Evolutionary conservation across 768 basidiomycete species (phyloP).

Genomic region (Pleurotus ostreatus): DNA sequence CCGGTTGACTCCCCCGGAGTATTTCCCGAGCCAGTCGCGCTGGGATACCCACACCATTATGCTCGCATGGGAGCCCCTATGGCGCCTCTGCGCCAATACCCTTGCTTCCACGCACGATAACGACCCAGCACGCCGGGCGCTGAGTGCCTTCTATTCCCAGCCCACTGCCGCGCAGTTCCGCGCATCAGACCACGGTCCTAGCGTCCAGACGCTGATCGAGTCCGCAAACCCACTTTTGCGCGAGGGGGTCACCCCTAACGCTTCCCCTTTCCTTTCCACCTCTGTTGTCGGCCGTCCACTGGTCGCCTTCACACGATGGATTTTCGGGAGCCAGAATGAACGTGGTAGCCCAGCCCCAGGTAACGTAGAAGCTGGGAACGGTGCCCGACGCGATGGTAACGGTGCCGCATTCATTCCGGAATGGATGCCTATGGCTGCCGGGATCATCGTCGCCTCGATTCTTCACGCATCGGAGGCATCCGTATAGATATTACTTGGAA

Average conservation of each 20-base stretch:
- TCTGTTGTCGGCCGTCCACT: neutral
- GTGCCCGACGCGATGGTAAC: neutral
- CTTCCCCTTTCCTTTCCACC: neutral
- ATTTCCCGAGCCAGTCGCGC: conserved; percentile 35
- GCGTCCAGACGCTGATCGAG: neutral
- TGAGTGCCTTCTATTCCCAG: neutral
- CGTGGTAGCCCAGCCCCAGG: neutral
- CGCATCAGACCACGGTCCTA: neutral
- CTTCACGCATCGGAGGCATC: neutral
- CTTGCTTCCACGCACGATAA: conserved; percentile 65
- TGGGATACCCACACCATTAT: neutral
- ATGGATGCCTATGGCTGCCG: conserved; percentile 5
- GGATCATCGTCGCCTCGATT: neutral
- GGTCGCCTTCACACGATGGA: neutral
- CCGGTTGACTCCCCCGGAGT: conserved; percentile 11
- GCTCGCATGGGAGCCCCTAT: conserved; percentile 7
- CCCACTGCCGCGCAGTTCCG: neutral
- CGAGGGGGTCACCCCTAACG: neutral
- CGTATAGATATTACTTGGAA: no score
- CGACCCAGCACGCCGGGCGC: neutral
- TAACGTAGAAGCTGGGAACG: neutral
- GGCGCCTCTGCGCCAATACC: conserved; percentile 65
- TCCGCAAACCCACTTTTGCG: neutral
- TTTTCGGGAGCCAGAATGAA: neutral
- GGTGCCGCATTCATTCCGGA: neutral